A percentile compares a stretch with the other conserved stretches of the same genome.
phyloP scores from a whole-genome alignment of 2,329 filamentous ascomycete genomes.

The Plenodomus tracheiphilus region DNA sequence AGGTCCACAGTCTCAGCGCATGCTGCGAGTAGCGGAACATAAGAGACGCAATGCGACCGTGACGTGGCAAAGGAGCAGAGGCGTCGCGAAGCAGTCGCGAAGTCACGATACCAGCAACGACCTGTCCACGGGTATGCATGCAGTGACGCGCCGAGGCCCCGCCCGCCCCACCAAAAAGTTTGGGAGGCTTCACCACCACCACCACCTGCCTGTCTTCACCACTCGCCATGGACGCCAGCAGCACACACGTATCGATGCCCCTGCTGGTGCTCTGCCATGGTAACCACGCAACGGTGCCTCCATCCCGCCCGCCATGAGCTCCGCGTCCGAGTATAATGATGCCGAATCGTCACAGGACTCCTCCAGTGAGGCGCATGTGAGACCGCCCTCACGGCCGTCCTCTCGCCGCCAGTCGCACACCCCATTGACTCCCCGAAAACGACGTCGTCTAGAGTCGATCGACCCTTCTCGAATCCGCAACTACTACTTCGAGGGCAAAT shows the following conservation, averaged over 20 bases:
- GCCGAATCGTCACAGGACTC: not conserved
- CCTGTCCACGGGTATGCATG: constrained; percentile 3
- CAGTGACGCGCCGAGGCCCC: constrained; percentile 8
- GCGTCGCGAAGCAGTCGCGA: constrained; percentile 28
- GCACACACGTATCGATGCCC: not conserved
- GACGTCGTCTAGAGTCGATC: constrained; percentile 24
- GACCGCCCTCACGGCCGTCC: constrained; percentile 3
- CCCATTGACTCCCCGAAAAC: constrained; percentile 26
- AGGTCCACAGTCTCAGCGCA: constrained; percentile 33
- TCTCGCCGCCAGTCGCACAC: constrained; percentile 15
- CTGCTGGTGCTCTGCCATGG: not conserved
- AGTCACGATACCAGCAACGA: constrained; percentile 22
- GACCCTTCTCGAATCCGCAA: constrained; percentile 19
- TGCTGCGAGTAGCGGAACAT: constrained; percentile 38
- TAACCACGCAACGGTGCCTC: not conserved
- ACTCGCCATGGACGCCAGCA: constrained; percentile 13
- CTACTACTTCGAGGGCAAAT: constrained; percentile 44
- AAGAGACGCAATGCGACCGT: constrained; percentile 14
- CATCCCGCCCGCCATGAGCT: constrained; percentile 17
- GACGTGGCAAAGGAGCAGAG: constrained; percentile 13
- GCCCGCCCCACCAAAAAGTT: constrained; percentile 11
- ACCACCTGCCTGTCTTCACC: constrained; percentile 6
- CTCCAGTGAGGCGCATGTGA: constrained; percentile 4
- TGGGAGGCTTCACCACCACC: not conserved
- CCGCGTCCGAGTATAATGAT: constrained; percentile 12